phyloP scores from a whole-genome alignment of 192 early-diverging fungal genomes.

The Linnemannia elongata region DNA sequence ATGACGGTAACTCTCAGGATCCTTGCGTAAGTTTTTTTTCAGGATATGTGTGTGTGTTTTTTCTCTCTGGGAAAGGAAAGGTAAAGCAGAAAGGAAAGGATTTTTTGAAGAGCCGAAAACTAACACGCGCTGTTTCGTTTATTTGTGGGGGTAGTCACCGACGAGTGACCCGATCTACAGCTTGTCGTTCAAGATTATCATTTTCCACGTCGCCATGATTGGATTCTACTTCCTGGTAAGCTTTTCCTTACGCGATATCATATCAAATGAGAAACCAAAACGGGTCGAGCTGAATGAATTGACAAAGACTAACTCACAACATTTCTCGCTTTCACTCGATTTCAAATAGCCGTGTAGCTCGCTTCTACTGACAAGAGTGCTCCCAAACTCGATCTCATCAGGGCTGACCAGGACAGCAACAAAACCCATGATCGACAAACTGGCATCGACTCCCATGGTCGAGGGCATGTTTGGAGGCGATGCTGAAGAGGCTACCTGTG shows the following conservation, averaged over 20 bases:
- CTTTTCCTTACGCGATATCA: neutral
- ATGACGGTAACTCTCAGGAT: slow-evolving; percentile 11
- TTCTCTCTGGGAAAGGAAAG: neutral
- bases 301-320: neutral
- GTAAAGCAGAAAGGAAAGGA: neutral
- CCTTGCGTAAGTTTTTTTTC: slow-evolving; percentile 35
- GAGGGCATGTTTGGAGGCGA: slow-evolving; percentile 51
- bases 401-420: slow-evolving; percentile 49
- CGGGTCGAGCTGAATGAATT: neutral
- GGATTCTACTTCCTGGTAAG: slow-evolving; percentile 54
- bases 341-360: slow-evolving; percentile 36
- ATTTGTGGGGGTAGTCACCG: neutral
- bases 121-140: neutral
- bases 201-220: slow-evolving; percentile 44
- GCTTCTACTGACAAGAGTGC: slow-evolving; percentile 12
- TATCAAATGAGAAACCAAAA: neutral
- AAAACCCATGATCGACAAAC: slow-evolving; percentile 53
- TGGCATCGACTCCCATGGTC: slow-evolving; percentile 36
- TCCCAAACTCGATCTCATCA: slow-evolving; percentile 33
- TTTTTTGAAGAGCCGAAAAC: too few relatives aligned
- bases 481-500: slow-evolving; percentile 50
- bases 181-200: slow-evolving; percentile 51
- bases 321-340: neutral
- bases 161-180: slow-evolving; percentile 36
- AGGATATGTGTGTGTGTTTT: neutral